A percentile compares a stretch with the other conserved stretches of the same genome.
These are phyloP conservation scores for Rosa rugosa DNA, from an alignment of 306 rosid genomes.

Conservation along the genomic window DNA sequence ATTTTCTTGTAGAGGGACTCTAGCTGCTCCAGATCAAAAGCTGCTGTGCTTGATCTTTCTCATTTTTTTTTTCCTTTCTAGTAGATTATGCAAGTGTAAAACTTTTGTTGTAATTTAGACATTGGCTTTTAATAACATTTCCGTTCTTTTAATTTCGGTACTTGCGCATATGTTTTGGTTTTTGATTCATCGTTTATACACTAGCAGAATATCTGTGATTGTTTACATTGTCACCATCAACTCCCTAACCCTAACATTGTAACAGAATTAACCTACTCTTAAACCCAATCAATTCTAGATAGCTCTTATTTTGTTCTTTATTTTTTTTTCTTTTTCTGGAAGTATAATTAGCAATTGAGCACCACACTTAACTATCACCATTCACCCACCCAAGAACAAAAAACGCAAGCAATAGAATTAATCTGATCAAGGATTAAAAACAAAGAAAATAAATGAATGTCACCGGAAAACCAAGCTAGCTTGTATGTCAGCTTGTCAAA, in stretches of 20 bases:
- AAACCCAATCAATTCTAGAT: no score
- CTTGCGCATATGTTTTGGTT: no score
- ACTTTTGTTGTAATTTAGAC: background rate
- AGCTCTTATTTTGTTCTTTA: no score
- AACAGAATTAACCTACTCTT: no score
- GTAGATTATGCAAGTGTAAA: background rate
- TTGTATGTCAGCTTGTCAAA: background rate
- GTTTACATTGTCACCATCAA: no score
- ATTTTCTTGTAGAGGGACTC: no score
- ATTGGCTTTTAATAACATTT: background rate
- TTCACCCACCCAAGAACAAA: background rate
- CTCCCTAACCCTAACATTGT: no score
- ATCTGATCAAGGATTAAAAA: no score
- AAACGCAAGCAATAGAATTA: background rate
- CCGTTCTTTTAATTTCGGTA: background rate
- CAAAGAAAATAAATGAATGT: no score
- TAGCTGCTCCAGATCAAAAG: background rate
- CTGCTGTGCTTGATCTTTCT: background rate
- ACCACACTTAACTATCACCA: background rate
- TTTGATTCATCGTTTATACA: no score
- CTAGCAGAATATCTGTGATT: no score
- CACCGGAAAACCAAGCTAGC: background rate
- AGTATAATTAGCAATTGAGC: background rate
- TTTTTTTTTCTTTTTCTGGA: no score
- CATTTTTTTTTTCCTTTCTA: background rate